Base-by-base conservation (phyloP, 176 grass and related monocot species). In the Metroxylon sagu region DNA sequence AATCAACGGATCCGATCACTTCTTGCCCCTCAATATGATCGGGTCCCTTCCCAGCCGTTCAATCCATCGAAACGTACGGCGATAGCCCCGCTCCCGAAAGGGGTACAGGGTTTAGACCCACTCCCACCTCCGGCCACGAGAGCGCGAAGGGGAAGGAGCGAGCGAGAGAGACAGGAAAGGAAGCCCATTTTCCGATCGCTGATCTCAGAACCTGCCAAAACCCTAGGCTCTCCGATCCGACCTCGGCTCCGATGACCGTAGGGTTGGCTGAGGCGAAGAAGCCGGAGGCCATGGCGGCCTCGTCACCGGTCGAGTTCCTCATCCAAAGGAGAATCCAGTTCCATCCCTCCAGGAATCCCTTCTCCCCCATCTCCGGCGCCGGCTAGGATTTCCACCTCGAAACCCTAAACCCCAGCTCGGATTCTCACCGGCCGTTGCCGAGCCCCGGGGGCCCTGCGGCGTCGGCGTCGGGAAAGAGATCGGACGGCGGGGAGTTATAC, bases 281-380 rank as follows among this genome's bases (percentile, higher is more conserved):
- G 31, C 6, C 48, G 65, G 61, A 54, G 61, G 73, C 18, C 14
- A 57, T 14, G 18, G 60, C 60, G 43, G 68, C 66, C 71, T 19
- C 14, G 50, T 15, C 18, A n/a, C 7, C 55, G 67, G 57, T 75
- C 10, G 92, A 97, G 59, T 64, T 61, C 49, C 64, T 88, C 19
- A 80, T 91, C 76, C 72, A 81, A 25, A 69, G 93, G 62, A 62
- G 76, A 73, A 89, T 98, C 48, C 87, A 85, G 30, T 98, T 98
- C 60, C 93, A 98, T 52, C 73, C 35, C 0, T 70, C 84, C 2
- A 68, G 84, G 76, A 80, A 71, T 55, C 56, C 75, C 28, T 86
- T 62, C 16, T 29, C 76, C 6, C 31, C 70, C 14, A 23, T 67
- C 7, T 31, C 65, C 64, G 2, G 54, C 5, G 57, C 75, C 10